Conservation (phyloP, 176 grass and related monocot genomes). For the Stipa capillata region DNA sequence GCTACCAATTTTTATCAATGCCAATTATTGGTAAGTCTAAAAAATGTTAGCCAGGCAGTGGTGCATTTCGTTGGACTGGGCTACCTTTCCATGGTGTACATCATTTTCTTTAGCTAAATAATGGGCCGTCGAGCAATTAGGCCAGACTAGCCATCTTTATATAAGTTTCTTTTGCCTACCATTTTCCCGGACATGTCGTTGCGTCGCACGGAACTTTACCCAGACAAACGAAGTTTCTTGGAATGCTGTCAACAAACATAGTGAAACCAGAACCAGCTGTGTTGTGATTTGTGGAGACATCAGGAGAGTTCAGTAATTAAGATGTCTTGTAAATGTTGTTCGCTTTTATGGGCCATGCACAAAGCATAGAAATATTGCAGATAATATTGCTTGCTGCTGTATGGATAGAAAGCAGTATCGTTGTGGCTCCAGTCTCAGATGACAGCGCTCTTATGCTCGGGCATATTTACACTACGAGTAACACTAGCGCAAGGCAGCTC, state of each 20-base stretch:
- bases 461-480: not conserved
- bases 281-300: not conserved
- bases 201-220: not conserved
- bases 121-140: not conserved
- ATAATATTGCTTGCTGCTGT: not conserved
- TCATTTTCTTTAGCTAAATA: not conserved
- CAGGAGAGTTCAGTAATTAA: not conserved
- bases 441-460: not conserved
- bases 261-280: not conserved
- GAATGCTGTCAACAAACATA: not conserved
- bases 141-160: not conserved
- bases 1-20: too few species aligned
- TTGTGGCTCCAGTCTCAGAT: conserved; percentile 5
- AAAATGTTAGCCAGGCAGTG: too few species aligned
- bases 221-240: not conserved
- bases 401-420: not conserved
- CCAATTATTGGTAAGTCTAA: too few species aligned
- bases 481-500: too few species aligned
- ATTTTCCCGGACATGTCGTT: not conserved
- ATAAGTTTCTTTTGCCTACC: not conserved
- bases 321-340: conserved; percentile 47
- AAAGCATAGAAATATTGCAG: conserved; percentile 39
- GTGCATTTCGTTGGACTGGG: not conserved
- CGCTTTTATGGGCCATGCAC: conserved; percentile 76
- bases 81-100: not conserved